Evolutionary conservation across 2,329 filamentous ascomycete genomes (phyloP).

Genomic region (Aureobasidium sp.): DNA sequence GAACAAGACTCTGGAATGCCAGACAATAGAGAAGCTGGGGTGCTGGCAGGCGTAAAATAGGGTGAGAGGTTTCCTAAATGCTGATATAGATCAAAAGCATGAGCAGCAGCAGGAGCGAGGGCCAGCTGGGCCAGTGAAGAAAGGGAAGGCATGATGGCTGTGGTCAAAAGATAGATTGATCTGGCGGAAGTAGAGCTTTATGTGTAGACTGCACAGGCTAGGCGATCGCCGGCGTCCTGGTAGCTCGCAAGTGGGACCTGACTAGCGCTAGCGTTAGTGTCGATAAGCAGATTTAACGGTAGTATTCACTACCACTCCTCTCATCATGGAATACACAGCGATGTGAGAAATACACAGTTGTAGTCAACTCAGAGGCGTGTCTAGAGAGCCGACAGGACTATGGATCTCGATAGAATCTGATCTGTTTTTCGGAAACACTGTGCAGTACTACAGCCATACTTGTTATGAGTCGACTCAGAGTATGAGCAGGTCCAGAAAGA

Average conservation of each 20-base stretch:
- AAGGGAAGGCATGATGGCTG: not conserved
- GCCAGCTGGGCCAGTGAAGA: not conserved
- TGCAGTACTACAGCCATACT: too few relatives aligned
- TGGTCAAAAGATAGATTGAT: not conserved
- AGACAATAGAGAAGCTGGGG: slow-evolving; percentile 5
- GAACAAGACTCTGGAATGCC: slow-evolving; percentile 11
- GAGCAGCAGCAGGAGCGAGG: not conserved
- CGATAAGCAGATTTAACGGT: slow-evolving; percentile 3
- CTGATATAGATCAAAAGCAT: slow-evolving; percentile 9
- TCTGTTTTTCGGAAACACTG: too few relatives aligned
- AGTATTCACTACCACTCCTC: not conserved
- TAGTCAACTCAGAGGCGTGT: too few relatives aligned
- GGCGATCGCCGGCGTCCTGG: not conserved
- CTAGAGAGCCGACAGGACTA: too few relatives aligned
- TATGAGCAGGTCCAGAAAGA: too few relatives aligned
- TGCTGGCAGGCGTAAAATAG: slow-evolving; percentile 13
- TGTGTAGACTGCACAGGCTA: not conserved
- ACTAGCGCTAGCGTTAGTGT: slow-evolving; percentile 1
- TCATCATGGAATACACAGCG: not conserved
- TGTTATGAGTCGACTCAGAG: too few relatives aligned
- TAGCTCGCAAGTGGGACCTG: not conserved
- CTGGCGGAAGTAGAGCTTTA: not conserved
- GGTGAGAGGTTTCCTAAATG: slow-evolving; percentile 14
- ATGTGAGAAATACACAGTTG: not conserved
- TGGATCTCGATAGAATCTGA: too few relatives aligned